A percentile compares a stretch with the other conserved stretches of the same genome.
Conservation (phyloP, 225 moss, liverwort and hornwort genomes). For the Takakia lepidozioides region DNA sequence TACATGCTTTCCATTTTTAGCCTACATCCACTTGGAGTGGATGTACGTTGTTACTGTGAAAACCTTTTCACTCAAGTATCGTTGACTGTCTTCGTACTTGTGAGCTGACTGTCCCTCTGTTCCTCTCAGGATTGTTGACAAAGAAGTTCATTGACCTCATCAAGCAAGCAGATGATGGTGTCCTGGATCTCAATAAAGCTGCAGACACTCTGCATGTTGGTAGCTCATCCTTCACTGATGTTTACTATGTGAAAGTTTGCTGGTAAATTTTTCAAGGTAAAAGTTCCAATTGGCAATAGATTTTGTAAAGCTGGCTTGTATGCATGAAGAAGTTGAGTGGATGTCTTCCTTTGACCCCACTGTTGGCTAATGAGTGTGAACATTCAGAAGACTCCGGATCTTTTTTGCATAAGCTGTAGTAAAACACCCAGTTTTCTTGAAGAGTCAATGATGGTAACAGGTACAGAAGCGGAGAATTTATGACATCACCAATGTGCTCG, state of each 20-base stretch:
- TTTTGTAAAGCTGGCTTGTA: neutral
- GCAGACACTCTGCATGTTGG: conserved; percentile 71
- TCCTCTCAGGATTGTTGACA: conserved; percentile 53
- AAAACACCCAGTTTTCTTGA: no score
- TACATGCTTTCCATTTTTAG: neutral
- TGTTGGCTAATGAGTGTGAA: no score
- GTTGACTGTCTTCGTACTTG: no score
- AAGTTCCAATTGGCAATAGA: no score
- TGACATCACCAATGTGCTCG: conserved; percentile 84
- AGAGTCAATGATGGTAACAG: no score
- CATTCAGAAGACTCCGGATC: no score
- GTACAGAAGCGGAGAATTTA: conserved; percentile 85
- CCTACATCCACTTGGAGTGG: no score
- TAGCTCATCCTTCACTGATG: neutral
- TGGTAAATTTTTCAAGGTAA: no score
- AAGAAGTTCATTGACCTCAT: conserved; percentile 91
- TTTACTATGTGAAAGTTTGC: neutral
- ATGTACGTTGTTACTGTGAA: no score
- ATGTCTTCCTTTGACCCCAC: no score
- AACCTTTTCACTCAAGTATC: no score
- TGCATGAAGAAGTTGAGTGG: neutral
- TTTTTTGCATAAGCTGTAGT: no score
- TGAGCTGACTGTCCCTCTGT: neutral
- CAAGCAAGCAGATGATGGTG: conserved; percentile 85
- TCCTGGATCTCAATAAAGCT: conserved; percentile 82